A percentile compares a stretch with the other conserved stretches of the same genome.
These are phyloP conservation scores for Xylariaceae sp. DNA, from an alignment of 2,329 filamentous ascomycete species.

Conservation along the genomic window DNA sequence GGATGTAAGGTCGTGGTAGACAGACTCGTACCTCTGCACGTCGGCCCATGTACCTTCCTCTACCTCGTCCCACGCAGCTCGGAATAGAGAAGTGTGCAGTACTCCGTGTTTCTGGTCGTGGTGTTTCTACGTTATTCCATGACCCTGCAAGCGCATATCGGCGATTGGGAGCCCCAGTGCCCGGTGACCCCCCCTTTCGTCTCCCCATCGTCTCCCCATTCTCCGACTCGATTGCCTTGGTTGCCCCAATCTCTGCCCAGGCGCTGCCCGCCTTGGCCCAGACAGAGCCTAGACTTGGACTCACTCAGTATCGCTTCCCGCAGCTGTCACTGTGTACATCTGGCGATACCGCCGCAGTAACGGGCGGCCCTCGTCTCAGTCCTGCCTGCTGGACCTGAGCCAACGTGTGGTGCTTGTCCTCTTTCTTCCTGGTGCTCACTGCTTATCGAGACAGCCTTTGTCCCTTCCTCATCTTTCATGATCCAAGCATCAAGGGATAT, in stretches of 20 bases:
- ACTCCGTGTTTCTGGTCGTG: neutral
- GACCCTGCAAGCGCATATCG: no score
- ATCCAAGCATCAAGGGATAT: constrained; percentile 15
- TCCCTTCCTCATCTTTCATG: constrained; percentile 12
- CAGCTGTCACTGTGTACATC: no score
- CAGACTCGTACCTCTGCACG: constrained; percentile 1
- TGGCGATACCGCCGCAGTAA: no score
- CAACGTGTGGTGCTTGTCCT: neutral
- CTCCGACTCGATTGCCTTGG: no score
- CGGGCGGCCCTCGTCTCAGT: no score
- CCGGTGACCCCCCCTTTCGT: no score
- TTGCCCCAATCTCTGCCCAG: no score
- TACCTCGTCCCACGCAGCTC: neutral
- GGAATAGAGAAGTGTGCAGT: neutral
- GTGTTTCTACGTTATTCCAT: neutral
- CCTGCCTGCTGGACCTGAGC: neutral
- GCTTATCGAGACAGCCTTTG: constrained; percentile 10
- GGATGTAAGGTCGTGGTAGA: constrained; percentile 9
- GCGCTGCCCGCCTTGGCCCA: no score
- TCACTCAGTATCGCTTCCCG: no score
- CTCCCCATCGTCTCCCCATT: no score
- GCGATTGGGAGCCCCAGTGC: no score
- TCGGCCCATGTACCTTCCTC: constrained; percentile 1
- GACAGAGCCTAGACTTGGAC: no score
- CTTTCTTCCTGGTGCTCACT: neutral